Evolutionary conservation across 1,284 basidiomycete species (phyloP), one percentile per base, ranked within the genome.

Genomic region (Neotropicomus parvogracilis): DNA sequence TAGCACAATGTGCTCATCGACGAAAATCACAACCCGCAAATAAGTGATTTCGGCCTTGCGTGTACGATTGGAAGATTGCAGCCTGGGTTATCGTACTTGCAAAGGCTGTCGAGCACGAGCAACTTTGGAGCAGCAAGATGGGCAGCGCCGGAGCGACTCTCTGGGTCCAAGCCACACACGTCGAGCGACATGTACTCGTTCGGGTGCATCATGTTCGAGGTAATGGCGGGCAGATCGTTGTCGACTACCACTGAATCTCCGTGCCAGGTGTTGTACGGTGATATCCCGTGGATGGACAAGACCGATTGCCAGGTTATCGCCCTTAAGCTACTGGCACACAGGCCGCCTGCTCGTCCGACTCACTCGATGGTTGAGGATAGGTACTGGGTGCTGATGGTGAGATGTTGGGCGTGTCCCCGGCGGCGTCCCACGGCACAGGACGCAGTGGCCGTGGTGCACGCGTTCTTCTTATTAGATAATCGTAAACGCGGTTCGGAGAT

Each of bases 1-100:
- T 17, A 54, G 53, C 27, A 41, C 1, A 54, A 54, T 5, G 46
- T 55, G 14, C 36, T 57, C 12, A 37, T 54, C 11, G 36, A 55
- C 2, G 38, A 40, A 6, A 39, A 50, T 4, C 14, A 45, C 3
- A 26, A n/a, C 24, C 42, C 43, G 0, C 42, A 36, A 11, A 54
- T 54, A 35, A n/a, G 14, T 2, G 54, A 54, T 10, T 54, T 57
- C 8, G 54, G 51, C 0, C 55, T 53, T 0, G 8, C 38, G 3
- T 29, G 16, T 17, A 39, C 49, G 0, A 29, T 45, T 6, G 36
- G 49, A 29, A 40, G 7, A 17, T 16, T 53, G 17, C 52, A 44
- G 4, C 38, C 46, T 0, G 41, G 52, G 0, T 2, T 50, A 33
- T 33, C 53, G 0, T 54, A 53, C 26, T n/a, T 53, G 46, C 6